Evolutionary conservation across 768 basidiomycete species (phyloP).

Genomic region (Myochromella boudieri): DNA sequence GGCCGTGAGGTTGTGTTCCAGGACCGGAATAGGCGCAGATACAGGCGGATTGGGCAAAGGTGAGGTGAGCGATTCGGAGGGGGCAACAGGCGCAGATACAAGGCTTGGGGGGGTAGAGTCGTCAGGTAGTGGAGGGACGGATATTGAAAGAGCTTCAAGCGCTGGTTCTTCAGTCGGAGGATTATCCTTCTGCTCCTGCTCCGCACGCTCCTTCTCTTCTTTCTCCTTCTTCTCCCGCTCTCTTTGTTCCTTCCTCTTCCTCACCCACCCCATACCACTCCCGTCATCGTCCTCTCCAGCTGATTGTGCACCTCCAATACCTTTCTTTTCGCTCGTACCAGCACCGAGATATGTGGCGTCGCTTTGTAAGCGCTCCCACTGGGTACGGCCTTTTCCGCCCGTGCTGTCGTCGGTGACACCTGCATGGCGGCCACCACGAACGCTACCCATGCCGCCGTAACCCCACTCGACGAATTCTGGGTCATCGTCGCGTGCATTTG

Average conservation of each 20-base stretch:
- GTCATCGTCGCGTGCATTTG: constrained; percentile 62
- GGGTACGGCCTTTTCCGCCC: constrained; percentile 23
- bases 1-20: constrained; percentile 18
- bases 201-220: constrained; percentile 30
- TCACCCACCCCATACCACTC: constrained; percentile 86
- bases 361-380: constrained; percentile 37
- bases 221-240: constrained; percentile 41
- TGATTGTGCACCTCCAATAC: constrained; percentile 23
- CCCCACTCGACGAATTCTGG: constrained; percentile 94
- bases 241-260: constrained; percentile 56
- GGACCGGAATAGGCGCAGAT: not conserved
- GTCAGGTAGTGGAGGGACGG: constrained; percentile 3
- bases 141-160: not conserved
- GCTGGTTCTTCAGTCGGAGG: not conserved
- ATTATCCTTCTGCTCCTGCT: constrained; percentile 6
- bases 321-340: constrained; percentile 26
- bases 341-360: constrained; percentile 16
- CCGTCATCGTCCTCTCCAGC: constrained; percentile 73
- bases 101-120: not conserved
- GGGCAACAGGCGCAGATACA: not conserved
- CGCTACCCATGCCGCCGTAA: constrained; percentile 80
- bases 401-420: constrained; percentile 24
- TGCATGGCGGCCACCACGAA: constrained; percentile 32
- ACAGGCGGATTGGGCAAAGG: not conserved
- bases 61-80: constrained; percentile 2